These are phyloP conservation scores for Penicillium sp. DNA, from an alignment of 2,329 filamentous ascomycete species.

Conservation along the genomic window DNA sequence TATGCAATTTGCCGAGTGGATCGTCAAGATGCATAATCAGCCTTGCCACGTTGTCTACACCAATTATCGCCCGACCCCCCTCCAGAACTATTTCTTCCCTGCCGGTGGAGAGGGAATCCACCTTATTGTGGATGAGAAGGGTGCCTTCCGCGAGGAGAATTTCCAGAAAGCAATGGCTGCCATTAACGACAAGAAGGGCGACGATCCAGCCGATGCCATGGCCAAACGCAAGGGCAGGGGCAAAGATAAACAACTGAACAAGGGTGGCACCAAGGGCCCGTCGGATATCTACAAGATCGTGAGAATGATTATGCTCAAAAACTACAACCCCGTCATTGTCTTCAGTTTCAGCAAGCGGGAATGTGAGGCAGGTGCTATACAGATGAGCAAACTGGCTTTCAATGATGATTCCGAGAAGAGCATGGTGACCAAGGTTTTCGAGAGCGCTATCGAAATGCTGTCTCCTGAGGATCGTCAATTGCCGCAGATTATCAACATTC, in stretches of 20 bases:
- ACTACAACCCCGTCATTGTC: slow-evolving; percentile 95
- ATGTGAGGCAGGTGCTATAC: slow-evolving; percentile 83
- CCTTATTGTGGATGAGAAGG: slow-evolving; percentile 93
- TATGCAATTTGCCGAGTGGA: slow-evolving; percentile 99
- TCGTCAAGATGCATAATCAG: slow-evolving; percentile 94
- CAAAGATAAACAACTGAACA: slow-evolving; percentile 88
- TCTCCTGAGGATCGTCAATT: slow-evolving; percentile 86
- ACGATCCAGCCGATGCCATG: slow-evolving; percentile 72
- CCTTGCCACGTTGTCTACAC: slow-evolving; percentile 99
- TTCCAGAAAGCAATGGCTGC: slow-evolving; percentile 93
- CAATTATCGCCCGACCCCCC: slow-evolving; percentile 90
- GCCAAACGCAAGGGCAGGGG: slow-evolving; percentile 81
- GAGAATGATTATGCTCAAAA: slow-evolving; percentile 97
- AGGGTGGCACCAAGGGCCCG: slow-evolving; percentile 68
- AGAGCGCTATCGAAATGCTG: slow-evolving; percentile 85
- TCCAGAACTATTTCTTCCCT: slow-evolving; percentile 98
- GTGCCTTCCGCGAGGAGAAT: slow-evolving; percentile 91
- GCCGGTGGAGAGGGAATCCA: slow-evolving; percentile 88
- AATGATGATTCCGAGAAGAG: slow-evolving; percentile 94
- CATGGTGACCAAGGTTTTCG: slow-evolving; percentile 91
- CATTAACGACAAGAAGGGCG: slow-evolving; percentile 81
- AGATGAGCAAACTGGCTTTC: slow-evolving; percentile 83
- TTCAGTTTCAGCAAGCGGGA: slow-evolving; percentile 99
- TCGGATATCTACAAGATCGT: slow-evolving; percentile 97
- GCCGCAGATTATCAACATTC: slow-evolving; percentile 83